phyloP scores from a whole-genome alignment of 73 alveolate genomes.

The Paramecium bursaria region DNA sequence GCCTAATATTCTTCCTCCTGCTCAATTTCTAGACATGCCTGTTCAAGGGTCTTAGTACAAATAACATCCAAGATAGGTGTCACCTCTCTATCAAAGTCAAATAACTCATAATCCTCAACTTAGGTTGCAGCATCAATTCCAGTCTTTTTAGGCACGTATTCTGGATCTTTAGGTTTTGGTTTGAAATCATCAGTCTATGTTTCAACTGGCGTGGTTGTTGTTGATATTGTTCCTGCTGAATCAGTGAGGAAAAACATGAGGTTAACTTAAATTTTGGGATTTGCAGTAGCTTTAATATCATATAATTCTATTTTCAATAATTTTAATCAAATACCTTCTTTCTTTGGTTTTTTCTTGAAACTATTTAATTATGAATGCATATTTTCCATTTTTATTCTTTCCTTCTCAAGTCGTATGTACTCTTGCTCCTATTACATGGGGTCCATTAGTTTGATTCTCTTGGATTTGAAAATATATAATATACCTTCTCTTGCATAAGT shows the following conservation, averaged over 20 bases:
- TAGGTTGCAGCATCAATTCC: constrained; percentile 98
- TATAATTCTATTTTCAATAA: constrained; percentile 72
- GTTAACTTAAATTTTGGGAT: constrained; percentile 91
- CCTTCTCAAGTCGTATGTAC: constrained; percentile 69
- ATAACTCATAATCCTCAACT: constrained; percentile 95
- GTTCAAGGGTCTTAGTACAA: constrained; percentile 92
- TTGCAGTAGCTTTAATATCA: constrained; percentile 91
- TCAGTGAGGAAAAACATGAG: constrained; percentile 89
- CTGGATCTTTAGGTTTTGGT: constrained; percentile 94
- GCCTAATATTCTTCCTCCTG: constrained; percentile 94
- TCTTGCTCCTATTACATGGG: constrained; percentile 74
- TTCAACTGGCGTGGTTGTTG: constrained; percentile 78
- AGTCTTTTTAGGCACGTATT: constrained; percentile 95
- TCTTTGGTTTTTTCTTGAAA: constrained; percentile 80
- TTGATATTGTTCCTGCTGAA: constrained; percentile 68
- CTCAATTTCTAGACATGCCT: constrained; percentile 94
- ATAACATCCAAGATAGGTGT: constrained; percentile 96
- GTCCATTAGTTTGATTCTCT: constrained; percentile 66
- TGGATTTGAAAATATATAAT: constrained; percentile 43
- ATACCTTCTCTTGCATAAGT: constrained; percentile 72
- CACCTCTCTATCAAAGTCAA: constrained; percentile 96
- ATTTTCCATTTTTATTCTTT: constrained; percentile 72
- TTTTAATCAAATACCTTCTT: constrained; percentile 44
- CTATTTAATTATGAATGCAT: constrained; percentile 72
- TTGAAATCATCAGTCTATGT: constrained; percentile 94